Conservation (phyloP, 2,329 filamentous ascomycete genomes). For the Leptosphaerulina australis region DNA sequence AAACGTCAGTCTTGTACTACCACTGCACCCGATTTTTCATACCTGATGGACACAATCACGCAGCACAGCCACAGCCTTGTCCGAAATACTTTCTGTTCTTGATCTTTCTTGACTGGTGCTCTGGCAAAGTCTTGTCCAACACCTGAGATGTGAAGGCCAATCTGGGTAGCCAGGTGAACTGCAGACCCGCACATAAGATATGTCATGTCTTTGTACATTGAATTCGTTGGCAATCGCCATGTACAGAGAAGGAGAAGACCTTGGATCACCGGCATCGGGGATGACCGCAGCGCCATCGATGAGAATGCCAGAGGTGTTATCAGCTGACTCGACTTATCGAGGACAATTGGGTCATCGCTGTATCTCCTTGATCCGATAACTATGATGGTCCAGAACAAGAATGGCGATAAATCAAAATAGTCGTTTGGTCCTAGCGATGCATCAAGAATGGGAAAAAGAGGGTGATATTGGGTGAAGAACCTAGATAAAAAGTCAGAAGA, state of each 20-base stretch:
- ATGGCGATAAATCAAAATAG: slow-evolving; percentile 43
- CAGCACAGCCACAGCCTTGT: slow-evolving; percentile 48
- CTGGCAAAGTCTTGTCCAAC: slow-evolving; percentile 51
- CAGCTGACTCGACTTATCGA: slow-evolving; percentile 40
- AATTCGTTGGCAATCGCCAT: slow-evolving; percentile 51
- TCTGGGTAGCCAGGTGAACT: slow-evolving; percentile 50
- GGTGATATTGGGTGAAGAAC: slow-evolving; percentile 45
- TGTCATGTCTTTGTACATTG: slow-evolving; percentile 51
- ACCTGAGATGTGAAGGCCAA: slow-evolving; percentile 49
- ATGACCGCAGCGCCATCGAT: slow-evolving; percentile 46
- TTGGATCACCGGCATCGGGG: slow-evolving; percentile 49
- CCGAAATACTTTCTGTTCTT: slow-evolving; percentile 44
- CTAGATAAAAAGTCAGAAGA: slow-evolving; percentile 29
- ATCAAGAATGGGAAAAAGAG: slow-evolving; percentile 45
- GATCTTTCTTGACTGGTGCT: slow-evolving; percentile 45
- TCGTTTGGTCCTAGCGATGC: slow-evolving; percentile 39
- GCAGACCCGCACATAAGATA: slow-evolving; percentile 50
- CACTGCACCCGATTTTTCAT: background rate
- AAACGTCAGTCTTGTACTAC: slow-evolving; percentile 17
- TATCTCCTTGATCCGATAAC: slow-evolving; percentile 50
- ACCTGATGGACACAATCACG: slow-evolving; percentile 48
- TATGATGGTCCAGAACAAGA: slow-evolving; percentile 51
- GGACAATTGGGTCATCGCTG: slow-evolving; percentile 44
- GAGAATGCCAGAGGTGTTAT: slow-evolving; percentile 48
- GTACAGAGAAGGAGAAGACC: slow-evolving; percentile 50